Evolutionary conservation across 257 asterid genomes (phyloP).

Genomic region (Gentiana dahurica): DNA sequence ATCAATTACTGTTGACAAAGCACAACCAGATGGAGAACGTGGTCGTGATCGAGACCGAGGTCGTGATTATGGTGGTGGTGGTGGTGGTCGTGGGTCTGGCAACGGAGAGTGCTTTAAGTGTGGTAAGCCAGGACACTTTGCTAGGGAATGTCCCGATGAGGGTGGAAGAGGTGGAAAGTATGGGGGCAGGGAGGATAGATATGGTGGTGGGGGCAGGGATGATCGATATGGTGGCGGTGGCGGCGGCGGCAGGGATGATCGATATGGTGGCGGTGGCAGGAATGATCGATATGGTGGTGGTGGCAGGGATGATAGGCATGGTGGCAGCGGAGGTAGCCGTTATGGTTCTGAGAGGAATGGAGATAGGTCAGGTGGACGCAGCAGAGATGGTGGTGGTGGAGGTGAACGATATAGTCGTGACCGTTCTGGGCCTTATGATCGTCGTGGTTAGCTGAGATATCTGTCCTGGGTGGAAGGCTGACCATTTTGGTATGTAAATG

Average conservation of each 20-base stretch:
- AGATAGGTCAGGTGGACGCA: conserved; percentile 58
- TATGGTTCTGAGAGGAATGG: conserved; percentile 86
- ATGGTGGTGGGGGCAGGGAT: conserved; percentile 52
- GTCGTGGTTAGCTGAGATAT: conserved; percentile 46
- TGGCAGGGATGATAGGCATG: background rate
- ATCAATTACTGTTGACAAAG: conserved; percentile 73
- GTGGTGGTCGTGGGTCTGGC: conserved; percentile 66
- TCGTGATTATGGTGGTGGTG: conserved; percentile 29
- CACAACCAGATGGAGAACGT: conserved; percentile 60
- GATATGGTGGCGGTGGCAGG: conserved; percentile 42
- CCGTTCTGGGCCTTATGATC: conserved; percentile 92
- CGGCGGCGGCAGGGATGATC: conserved; percentile 48
- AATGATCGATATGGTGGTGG: conserved; percentile 55
- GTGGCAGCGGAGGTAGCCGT: conserved; percentile 48
- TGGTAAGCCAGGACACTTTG: conserved; percentile 97
- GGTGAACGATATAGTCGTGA: conserved; percentile 70
- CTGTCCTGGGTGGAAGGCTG: conserved; percentile 23
- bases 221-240: conserved; percentile 53
- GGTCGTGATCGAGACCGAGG: conserved; percentile 56
- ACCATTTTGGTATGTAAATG: background rate
- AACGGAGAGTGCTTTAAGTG: conserved; percentile 90
- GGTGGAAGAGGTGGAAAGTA: conserved; percentile 55
- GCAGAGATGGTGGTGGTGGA: conserved; percentile 43
- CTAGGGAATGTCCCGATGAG: conserved; percentile 88
- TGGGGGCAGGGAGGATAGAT: conserved; percentile 55